Base-by-base conservation (phyloP, 768 basidiomycete genomes). In the Leccinum broughii region DNA sequence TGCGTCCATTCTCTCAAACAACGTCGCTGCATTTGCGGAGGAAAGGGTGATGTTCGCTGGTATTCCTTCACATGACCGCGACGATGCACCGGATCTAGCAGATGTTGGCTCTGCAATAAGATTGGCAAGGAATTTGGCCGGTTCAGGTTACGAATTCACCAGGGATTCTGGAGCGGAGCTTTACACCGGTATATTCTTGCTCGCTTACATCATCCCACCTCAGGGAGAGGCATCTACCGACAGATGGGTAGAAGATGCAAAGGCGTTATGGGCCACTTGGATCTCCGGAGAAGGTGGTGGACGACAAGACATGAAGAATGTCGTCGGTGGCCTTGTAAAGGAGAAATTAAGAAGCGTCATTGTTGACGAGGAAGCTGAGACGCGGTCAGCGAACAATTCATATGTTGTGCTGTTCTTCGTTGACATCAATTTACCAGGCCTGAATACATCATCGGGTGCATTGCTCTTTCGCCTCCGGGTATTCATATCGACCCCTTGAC, bases 311-410 rank as follows among this genome's bases (percentile, higher is more conserved):
- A 56, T 67, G 17, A 71, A 68, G 61, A 59, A 55, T 17, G 62
- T 67, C 22, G 72, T 79, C 20, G 32, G 72, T 8, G 66, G 62
- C 10, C 68, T 76, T 3, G 72, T 87, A 55, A 81, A 78, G 60
- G 74, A 72, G 34, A 76, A 72, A 50, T 59, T 88, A 57, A 77
- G 72, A 30, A 74, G 67, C 4, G 63, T 83, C 24, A 49, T 88
- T 5, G 58, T 72, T 32, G 81, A 83, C 65, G 67, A 67, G 46
- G 60, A 66, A 11, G 68, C 67, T 10, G 64, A 65, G 26, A 59
- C 71, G 5, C 74, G 70, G 80, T 80, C 32, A 17, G 77, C 66
- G 44, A n/a, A 50, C 5, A 20, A 6, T 37, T 30, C 13, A 1
- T 51, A 41, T 15, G 3, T 39, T 8, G 20, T 10, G 8, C 22